Conservation (phyloP, 2,329 filamentous ascomycete species). For the Colletotrichum sp. region DNA sequence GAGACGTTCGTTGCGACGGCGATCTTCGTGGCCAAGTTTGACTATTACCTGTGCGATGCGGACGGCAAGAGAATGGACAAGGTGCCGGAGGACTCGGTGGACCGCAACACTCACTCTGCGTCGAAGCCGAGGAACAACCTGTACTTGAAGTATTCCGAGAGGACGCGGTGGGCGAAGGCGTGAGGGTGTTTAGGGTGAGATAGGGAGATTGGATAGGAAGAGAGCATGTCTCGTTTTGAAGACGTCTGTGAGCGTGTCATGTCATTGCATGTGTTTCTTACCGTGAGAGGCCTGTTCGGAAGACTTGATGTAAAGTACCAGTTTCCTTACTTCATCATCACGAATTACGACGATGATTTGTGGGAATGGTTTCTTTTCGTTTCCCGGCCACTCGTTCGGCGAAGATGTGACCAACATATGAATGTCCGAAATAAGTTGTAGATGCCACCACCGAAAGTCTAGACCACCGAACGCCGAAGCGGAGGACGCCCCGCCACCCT, state of each 20-base stretch:
- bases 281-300: no score
- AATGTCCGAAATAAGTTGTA: neutral
- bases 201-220: neutral
- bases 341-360: neutral
- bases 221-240: neutral
- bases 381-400: neutral
- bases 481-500: neutral
- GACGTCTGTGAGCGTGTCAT: neutral
- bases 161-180: neutral
- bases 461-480: slow-evolving; percentile 16
- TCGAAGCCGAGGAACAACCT: slow-evolving; percentile 39
- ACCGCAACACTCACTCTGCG: slow-evolving; percentile 42
- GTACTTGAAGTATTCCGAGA: slow-evolving; percentile 38
- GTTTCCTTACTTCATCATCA: neutral
- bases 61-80: slow-evolving; percentile 32
- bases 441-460: neutral
- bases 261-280: neutral
- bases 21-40: slow-evolving; percentile 54
- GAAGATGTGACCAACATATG: neutral
- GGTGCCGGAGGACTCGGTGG: slow-evolving; percentile 31
- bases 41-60: slow-evolving; percentile 47
- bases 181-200: neutral
- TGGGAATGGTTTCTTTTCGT: neutral
- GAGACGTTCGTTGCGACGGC: slow-evolving; percentile 55
- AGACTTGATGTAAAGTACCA: neutral